Evolutionary conservation across 129 eudicot species (phyloP), one percentile per base, ranked within the genome.

Genomic region (Calendula officinalis): DNA sequence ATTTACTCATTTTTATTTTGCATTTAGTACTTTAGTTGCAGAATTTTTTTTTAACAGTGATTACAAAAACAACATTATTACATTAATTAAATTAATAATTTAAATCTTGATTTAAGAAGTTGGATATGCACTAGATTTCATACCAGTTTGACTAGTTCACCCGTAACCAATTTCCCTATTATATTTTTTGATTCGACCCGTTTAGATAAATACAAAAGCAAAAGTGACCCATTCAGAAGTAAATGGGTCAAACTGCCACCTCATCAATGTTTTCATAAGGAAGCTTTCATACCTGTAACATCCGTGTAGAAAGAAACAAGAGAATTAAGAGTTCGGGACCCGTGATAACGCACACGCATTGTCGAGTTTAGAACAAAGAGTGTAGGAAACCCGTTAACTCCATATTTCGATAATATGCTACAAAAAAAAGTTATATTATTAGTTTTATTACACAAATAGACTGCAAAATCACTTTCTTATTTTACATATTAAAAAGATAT

Each of bases 311-410:
- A 90, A 5, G 81, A 44, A 44, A 76, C 72, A 43, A 90, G 85
- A 62, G 97, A 90, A 73, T 59, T 76, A 33, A 84, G 61, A 71
- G 71, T 79, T 35, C 97, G 87, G 40, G 95, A 73, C 65, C 97
- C 97, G 62, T 77, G 92, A 71, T 86, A 90, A 32, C 89, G 85
- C 64, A 67, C 82, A 62, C 94, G 97, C 87, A 87, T 81, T 42
- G 97, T 90, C 3, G 97, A 86, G 64, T 90, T 90, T 63, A 84
- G 59, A 27, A 90, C 82, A 71, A 87, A 77, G 46, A 90, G 75
- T 52, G 94, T 82, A 39, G 97, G 97, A 71, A 90, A 90, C 17
- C 95, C 97, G 22, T 84, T 86, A 74, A 90, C 97, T 67, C 95
- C 95, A 64, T 90, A 86, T 68, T 87, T 90, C 3, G 94, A 86